Base-by-base conservation (phyloP, 495 filamentous ascomycete genomes). In the Staphylotrichum tortipilum region DNA sequence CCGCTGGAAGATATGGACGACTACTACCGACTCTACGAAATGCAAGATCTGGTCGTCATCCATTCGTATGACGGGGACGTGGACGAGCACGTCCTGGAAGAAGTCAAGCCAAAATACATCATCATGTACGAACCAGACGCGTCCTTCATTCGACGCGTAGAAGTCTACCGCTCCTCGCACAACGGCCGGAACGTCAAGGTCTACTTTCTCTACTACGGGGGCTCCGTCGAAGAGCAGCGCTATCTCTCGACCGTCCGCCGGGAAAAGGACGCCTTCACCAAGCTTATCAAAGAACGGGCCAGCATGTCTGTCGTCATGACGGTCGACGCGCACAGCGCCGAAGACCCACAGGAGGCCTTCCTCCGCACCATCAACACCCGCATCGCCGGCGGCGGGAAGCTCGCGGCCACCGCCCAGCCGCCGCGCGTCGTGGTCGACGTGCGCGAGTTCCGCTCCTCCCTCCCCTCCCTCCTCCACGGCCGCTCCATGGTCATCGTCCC, bases 121-220 rank as follows among this genome's bases (percentile, higher is more conserved):
- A 86, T 98, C 61, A 97, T 98, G 92, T 98, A 96, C 65, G 91
- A 96, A 62, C 89, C 94, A 15, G 90, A 96, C 57, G 78, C 89
- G n/a, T 80, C 89, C 4, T 98, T 98, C 65, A 94, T 96, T 56
- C 82, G 94, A 30, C 75, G 94, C 22, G 84, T 98, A 8, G 92
- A 98, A 59, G 90, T 96, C 5, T 98, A 97, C 66, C 83, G 94
- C 31, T 94, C 88, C 49, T 95, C 88, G 10, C 92, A 98, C 63
- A 83, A 80, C 29, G 86, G 94, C 59, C 74, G 89, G 26, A 90
- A 89, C 59, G 84, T 97, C 29, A 76, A 84, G 45, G 90, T 95
- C 0, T 98, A 95, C 66, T 96, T 97, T 60, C 81, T 97, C 70
- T 97, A 91, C 62, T 98, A 98, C 52, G 84, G 87, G 34, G 84